Conservation (phyloP, 805 yeast genomes). For the Schwanniomyces sp. region DNA sequence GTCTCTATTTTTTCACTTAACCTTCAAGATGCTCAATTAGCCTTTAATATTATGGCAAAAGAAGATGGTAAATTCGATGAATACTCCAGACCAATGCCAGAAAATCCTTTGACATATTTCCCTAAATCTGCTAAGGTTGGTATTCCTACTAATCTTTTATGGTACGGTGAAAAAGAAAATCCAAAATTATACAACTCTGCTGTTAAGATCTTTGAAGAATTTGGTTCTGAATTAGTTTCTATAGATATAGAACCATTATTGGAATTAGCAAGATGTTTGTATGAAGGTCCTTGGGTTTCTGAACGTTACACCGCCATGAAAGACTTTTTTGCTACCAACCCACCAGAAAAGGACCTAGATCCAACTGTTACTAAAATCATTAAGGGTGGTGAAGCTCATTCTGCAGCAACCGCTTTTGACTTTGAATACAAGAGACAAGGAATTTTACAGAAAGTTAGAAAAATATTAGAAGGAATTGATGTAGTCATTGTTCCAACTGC, state of each 20-base stretch:
- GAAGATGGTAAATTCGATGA: constrained; percentile 70
- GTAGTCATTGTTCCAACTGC: constrained; percentile 89
- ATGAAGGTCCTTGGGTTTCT: constrained; percentile 99
- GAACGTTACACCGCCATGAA: constrained; percentile 86
- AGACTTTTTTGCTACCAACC: constrained; percentile 68
- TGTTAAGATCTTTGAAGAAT: constrained; percentile 41
- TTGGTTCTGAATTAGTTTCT: constrained; percentile 56
- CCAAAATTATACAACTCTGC: constrained; percentile 67
- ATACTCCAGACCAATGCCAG: constrained; percentile 76
- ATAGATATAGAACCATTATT: constrained; percentile 75
- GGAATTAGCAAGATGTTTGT: constrained; percentile 81
- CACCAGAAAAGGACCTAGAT: constrained; percentile 71
- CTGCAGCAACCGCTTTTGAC: constrained; percentile 82
- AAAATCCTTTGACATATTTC: constrained; percentile 60
- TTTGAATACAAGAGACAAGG: constrained; percentile 86
- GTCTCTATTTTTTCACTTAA: constrained; percentile 82
- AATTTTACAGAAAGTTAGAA: constrained; percentile 63
- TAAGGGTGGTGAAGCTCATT: constrained; percentile 70
- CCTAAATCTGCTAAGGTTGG: constrained; percentile 66
- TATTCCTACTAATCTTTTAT: constrained; percentile 68
- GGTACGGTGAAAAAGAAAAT: constrained; percentile 83
- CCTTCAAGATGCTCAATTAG: constrained; percentile 78
- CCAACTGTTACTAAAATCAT: constrained; percentile 81
- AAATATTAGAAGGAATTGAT: constrained; percentile 60
- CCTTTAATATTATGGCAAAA: constrained; percentile 68